Conservation (phyloP, 805 yeast species). For the Isabelozyma gotoi region DNA sequence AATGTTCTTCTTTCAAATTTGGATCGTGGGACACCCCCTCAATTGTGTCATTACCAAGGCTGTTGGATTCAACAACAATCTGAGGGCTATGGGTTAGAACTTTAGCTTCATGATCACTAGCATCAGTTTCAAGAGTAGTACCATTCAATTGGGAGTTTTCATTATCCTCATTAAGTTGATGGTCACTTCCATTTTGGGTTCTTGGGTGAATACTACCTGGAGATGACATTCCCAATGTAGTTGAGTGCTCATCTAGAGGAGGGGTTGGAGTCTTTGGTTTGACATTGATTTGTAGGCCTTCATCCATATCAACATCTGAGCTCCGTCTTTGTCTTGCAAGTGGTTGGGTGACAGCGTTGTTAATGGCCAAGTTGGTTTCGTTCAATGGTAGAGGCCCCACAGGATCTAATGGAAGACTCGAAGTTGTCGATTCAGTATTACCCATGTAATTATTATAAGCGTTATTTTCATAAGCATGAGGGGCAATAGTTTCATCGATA, state of each 20-base stretch:
- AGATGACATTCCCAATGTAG: not conserved
- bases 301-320: not conserved
- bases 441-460: not conserved
- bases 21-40: no score
- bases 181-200: not conserved
- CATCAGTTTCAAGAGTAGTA: not conserved
- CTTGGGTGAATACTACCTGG: no score
- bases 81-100: no score
- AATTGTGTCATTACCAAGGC: no score
- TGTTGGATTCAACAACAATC: no score
- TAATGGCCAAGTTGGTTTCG: not conserved
- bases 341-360: not conserved
- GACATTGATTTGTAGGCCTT: constrained; percentile 4
- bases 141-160: not conserved
- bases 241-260: not conserved
- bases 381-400: not conserved
- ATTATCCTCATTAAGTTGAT: not conserved
- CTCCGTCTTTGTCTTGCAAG: no score
- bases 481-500: constrained; percentile 1
- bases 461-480: not conserved
- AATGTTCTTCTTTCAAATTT: no score
- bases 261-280: constrained; percentile 3
- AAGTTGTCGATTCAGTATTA: not conserved
- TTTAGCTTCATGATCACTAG: not conserved
- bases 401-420: not conserved